Conservation (phyloP, 169 alveolate species). For the Eimeria acervulina region DNA sequence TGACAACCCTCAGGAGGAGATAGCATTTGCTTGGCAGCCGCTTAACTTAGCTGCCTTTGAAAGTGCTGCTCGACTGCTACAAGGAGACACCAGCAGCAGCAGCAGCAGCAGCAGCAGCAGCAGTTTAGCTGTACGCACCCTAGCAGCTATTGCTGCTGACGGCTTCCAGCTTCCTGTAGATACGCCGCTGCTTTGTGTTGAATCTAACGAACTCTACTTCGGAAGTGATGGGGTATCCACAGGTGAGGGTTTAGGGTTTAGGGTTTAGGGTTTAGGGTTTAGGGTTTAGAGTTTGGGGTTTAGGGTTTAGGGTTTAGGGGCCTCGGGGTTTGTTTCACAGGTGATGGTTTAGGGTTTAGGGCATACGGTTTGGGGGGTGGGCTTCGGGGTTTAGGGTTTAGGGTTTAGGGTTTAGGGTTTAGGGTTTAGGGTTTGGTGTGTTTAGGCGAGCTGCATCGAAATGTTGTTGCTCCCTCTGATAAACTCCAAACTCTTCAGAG, state of each 20-base stretch:
- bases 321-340: neutral
- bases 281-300: slow-evolving; percentile 28
- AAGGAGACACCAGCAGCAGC: slow-evolving; percentile 46
- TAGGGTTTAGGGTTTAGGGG: slow-evolving; percentile 17
- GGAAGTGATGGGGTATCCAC: slow-evolving; percentile 6
- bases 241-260: slow-evolving; percentile 62
- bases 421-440: neutral
- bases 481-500: neutral
- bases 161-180: neutral
- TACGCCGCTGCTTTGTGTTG: slow-evolving; percentile 32
- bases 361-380: neutral
- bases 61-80: neutral
- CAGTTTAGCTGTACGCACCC: neutral
- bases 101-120: slow-evolving; percentile 45
- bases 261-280: slow-evolving; percentile 60
- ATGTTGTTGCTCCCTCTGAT: slow-evolving; percentile 39
- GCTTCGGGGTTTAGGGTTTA: too few relatives aligned
- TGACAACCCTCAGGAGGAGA: neutral
- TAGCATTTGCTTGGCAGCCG: neutral
- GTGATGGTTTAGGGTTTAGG: slow-evolving; percentile 25
- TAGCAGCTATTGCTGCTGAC: slow-evolving; percentile 9
- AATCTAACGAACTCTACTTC: slow-evolving; percentile 13
- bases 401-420: too few relatives aligned
- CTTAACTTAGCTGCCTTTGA: neutral
- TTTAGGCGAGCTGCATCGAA: neutral